These are phyloP conservation scores for Talaromyces sp. DNA, from an alignment of 2,329 filamentous ascomycete genomes.

Conservation along the genomic window DNA sequence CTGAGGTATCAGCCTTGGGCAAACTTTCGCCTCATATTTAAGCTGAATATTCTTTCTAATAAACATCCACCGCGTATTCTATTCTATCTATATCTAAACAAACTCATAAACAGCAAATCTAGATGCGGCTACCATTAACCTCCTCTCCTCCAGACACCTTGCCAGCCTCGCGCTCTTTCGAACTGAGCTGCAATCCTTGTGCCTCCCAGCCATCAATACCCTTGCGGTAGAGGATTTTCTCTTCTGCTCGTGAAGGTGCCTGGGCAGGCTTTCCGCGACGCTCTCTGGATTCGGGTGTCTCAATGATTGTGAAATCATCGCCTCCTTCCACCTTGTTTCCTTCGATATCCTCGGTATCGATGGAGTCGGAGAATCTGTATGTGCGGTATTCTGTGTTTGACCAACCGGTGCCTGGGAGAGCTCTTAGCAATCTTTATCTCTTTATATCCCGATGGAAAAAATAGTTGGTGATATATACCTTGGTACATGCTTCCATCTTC, in stretches of 20 bases:
- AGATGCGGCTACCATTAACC: conserved; percentile 30
- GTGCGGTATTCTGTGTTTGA: conserved; percentile 68
- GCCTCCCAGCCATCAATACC: conserved; percentile 44
- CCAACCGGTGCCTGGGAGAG: conserved; percentile 65
- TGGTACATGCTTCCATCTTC: conserved; percentile 52
- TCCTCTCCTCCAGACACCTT: conserved; percentile 34
- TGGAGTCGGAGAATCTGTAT: conserved; percentile 59
- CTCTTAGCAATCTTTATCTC: not conserved
- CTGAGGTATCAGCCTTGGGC: not conserved
- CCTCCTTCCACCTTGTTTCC: conserved; percentile 31
- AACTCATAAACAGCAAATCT: not conserved
- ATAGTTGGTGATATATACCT: conserved; percentile 36
- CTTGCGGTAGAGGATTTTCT: conserved; percentile 38
- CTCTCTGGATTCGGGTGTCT: conserved; percentile 41
- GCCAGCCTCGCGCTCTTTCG: conserved; percentile 32
- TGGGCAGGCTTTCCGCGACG: conserved; percentile 39
- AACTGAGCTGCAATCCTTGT: conserved; percentile 39
- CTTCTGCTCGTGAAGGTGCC: conserved; percentile 34
- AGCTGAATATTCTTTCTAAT: not conserved
- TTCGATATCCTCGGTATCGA: conserved; percentile 47
- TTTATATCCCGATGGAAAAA: not conserved
- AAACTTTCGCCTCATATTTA: not conserved
- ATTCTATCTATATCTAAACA: not conserved
- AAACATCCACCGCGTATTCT: not conserved
- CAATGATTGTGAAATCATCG: conserved; percentile 41